These are phyloP conservation scores for Verticillium nubilum DNA, from an alignment of 2,329 filamentous ascomycete genomes.

Conservation along the genomic window DNA sequence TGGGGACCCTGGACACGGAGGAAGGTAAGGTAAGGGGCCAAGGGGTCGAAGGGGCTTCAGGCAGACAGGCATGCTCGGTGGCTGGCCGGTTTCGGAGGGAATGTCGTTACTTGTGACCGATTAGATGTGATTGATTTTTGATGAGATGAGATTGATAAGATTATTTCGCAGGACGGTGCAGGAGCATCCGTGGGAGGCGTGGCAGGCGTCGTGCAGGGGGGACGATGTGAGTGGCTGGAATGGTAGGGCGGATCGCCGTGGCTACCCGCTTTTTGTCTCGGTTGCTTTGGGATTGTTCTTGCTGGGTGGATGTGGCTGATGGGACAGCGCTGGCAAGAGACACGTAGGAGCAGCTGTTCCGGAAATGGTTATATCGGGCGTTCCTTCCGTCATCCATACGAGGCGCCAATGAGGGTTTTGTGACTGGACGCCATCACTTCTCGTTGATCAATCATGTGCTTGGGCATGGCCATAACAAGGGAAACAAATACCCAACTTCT, in stretches of 20 bases:
- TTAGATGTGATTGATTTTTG: neutral
- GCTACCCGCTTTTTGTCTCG: neutral
- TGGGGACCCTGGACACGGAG: neutral
- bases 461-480: too few species aligned
- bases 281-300: neutral
- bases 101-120: neutral
- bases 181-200: neutral
- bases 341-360: neutral
- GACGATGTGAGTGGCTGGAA: neutral
- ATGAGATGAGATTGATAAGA: slow-evolving; percentile 5
- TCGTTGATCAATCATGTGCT: too few species aligned
- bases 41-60: neutral
- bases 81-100: neutral
- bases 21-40: neutral
- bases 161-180: neutral
- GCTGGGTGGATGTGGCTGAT: neutral
- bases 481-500: too few species aligned
- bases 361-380: too few species aligned
- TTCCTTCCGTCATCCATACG: too few species aligned
- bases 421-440: too few species aligned
- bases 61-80: neutral
- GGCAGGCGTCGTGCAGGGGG: neutral
- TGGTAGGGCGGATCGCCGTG: neutral
- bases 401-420: too few species aligned
- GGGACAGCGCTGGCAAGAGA: too few species aligned